Base-by-base conservation (phyloP, 2,329 filamentous ascomycete genomes). In the Cladosporium halotolerans region DNA sequence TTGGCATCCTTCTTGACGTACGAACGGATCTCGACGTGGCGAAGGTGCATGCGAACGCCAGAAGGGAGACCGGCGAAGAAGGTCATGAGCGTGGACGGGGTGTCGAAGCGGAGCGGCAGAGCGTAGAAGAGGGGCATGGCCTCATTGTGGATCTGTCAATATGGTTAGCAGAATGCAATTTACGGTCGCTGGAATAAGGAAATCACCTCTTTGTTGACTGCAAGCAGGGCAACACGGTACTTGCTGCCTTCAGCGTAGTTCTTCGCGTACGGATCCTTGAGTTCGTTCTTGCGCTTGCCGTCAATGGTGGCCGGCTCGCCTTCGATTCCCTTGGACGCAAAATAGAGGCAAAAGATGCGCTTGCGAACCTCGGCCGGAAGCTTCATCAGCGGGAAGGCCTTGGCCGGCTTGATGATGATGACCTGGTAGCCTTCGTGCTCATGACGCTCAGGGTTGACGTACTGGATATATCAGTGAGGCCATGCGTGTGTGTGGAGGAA, bases 371-470 rank as follows among this genome's bases (percentile, higher is more conserved):
- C 59, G 2, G 54, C 36, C 0, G 64, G 58, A 0, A 73, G 62
- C 23, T 59, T 58, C 47, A 68, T 45, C 60, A 71, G 65, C 0
- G 53, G 57, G 58, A 72, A 70, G 0, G 68, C 62, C 43, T 62
- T 60, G 28, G 63, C 60, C 2, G 69, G 67, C 18, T 63, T 62
- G 52, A 73, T 28, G 23, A 72, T 46, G 48, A 72, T 62, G 10
- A 66, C 68, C 51, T 70, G 65, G 45, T 63, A 56, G 14, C 68
- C 68, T 31, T 60, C 62, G 40, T 65, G 62, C 8, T 51, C 10
- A 3, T 58, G 56, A 19, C 69, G 68, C 10, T 66, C 63, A 1
- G 62, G 59, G 42, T 69, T 56, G 23, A 65, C 50, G 38, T 62
- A 56, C 63, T 66, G 13, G 1, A 33, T 18, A 14, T 40, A 44